phyloP scores from a whole-genome alignment of 1,139 yeast species.

The Pichia sp. region DNA sequence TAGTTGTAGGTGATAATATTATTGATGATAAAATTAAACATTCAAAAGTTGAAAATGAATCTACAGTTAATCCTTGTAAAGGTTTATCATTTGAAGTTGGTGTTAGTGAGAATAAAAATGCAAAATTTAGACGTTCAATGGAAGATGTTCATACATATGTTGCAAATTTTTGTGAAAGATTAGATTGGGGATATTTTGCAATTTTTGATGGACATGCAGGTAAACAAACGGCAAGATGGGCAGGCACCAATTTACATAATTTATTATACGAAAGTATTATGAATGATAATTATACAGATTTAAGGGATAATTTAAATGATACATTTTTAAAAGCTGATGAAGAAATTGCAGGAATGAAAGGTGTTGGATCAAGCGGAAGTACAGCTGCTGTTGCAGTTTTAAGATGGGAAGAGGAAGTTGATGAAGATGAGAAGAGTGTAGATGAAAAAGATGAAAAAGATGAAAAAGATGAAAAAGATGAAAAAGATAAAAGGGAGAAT shows the following conservation, averaged over 20 bases:
- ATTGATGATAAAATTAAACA: background rate
- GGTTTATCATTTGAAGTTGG: constrained; percentile 64
- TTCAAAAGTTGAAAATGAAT: background rate
- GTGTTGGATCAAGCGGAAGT: constrained; percentile 71
- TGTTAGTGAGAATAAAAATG: constrained; percentile 82
- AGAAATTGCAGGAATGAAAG: constrained; percentile 48
- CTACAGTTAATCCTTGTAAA: constrained; percentile 25
- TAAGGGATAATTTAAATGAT: constrained; percentile 51
- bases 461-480: constrained; percentile 19
- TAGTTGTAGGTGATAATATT: background rate
- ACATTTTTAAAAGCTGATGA: constrained; percentile 72
- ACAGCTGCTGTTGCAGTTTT: constrained; percentile 94
- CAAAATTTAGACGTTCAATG: constrained; percentile 81
- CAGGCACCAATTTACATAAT: constrained; percentile 81
- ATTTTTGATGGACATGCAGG: constrained; percentile 99
- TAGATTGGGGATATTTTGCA: constrained; percentile 95
- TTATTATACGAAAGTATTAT: constrained; percentile 50
- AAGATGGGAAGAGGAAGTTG: constrained; percentile 68
- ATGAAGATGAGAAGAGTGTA: constrained; percentile 9
- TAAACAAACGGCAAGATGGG: constrained; percentile 87
- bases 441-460: background rate
- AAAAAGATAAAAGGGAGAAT: constrained; percentile 11
- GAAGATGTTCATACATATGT: constrained; percentile 95
- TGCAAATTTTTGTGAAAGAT: constrained; percentile 81
- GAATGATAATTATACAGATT: constrained; percentile 33